Evolutionary conservation across 129 eudicot genomes (phyloP), one percentile per base, ranked within the genome.

Genomic region (Flaveria brownii): DNA sequence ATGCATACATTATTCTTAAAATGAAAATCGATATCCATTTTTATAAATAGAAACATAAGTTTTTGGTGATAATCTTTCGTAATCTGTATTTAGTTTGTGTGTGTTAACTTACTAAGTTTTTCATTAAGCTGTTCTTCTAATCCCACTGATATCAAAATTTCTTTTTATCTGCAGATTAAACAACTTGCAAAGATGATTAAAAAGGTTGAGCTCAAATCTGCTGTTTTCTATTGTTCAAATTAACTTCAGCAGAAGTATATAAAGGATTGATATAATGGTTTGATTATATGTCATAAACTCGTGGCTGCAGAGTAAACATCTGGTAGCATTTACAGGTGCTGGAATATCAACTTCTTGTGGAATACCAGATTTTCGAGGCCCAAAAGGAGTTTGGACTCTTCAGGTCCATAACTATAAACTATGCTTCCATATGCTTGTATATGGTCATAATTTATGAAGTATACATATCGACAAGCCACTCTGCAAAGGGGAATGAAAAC

Each of bases 331-430:
- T 72, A 94, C 99, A 26, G 99, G 99, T 76, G 99, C 99, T 45
- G 99, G 99, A 74, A 94, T 94, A 85, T 94, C 99, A 57, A 94
- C 99, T 75, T 91, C 99, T 74, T 86, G 99, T 76, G 99, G 99
- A 36, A 94, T 94, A 73, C 99, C 99, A 65, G 99, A 94, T 73
- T 94, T 94, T 82, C 93, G 99, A 76, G 99, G 99, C 51, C 99
- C 99, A 7, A 93, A 88, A 80, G 98, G 98, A 30, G 86, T 93
- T 72, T 93, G 98, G 98, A 93, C 98, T 33, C 97, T 93, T 82
- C 97, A 93, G 91, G 98, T 93, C 59, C 41, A 45, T 12, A 60
- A 10, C 26, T 17, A 5, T 41, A 69, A 60, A 10, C 26, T 17
- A 5, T 41, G 60, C 45, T 41, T 63, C 46, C 23, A 10, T 52